Evolutionary conservation across 805 yeast genomes (phyloP), one percentile per base, ranked within the genome.

Genomic region (Isabelozyma heimii): DNA sequence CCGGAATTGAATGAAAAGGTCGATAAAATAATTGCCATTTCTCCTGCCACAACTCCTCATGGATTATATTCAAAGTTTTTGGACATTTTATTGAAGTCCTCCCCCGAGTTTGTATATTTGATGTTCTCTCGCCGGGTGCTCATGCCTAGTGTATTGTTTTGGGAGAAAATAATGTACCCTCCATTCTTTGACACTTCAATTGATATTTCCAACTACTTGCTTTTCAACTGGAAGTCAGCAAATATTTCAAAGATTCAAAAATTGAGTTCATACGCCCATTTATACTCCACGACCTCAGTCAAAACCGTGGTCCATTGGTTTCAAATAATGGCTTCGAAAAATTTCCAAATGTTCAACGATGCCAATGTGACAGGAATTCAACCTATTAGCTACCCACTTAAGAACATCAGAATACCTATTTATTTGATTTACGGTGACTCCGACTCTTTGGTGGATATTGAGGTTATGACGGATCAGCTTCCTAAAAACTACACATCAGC

Each of bases 281-380:
- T 92, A 47, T 92, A 91, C 69, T 88, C 97, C 1, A 87, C 96
- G 17, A 90, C 98, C 0, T 83, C 91, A 2, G 98, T 91, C 24
- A 92, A 91, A 66, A 81, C 88, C 8, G 91, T 90, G 42, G 97
- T 91, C n/a, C 97, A 90, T 67, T 90, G 97, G 97, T 89, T 90
- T 60, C 97, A 90, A 67, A 91, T 92, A 46, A 88, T 92, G 52
- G 76, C 85, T 46, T 76, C 87, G 6, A 81, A 81, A 42, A 77
- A 80, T 43, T 91, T 92, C 65, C 97, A 91, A 65, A 87, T 94
- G 96, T 92, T 83, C 67, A 94, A 88, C 59, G 96, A 89, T 41
- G 33, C 61, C 8, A 46, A 44, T 16, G 43, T 53, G 14, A 53
- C 67, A 7, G 67, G 66, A n/a, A 55, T 67, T 43, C 59, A 59